Base-by-base conservation (phyloP, 331 rosid species). In the Rosa hybrid region DNA sequence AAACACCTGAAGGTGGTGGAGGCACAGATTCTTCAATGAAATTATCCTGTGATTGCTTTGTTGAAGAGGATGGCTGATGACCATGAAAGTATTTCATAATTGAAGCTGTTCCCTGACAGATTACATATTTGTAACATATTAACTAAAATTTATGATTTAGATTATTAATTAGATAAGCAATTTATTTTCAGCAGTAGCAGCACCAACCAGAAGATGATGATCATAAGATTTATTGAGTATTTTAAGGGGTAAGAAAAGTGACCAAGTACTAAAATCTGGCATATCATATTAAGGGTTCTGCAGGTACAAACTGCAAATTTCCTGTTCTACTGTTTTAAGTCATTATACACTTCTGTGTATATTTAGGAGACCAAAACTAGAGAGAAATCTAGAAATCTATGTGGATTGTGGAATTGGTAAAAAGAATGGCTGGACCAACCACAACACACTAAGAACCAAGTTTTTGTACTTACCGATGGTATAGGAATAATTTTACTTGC, bases 401-500 rank as follows among this genome's bases (percentile, higher is more conserved):
- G 77, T 74, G 74, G 41, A 83, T 64, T 53, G 18, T 49, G 53
- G 53, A 49, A 49, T n/a, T 53, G 59, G 3, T 5, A 53, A 11
- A 10, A 27, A 13, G 18, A 78, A 74, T 48, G 72, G 8, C 76
- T 57, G 72, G 6, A 34, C 78, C 57, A 65, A 67, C 53, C 65
- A 73, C 57, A 56, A 81, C 63, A 69, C 38, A 49, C 77, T 71
- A 80, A 63, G 27, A 70, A 70, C 51, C 54, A 62, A 81, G 79
- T 76, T 71, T 39, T 42, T 77, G 67, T 50, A 90, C 99, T 90
- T 85, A 95, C 98, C 80, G 99, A 75, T 79, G 99, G 98, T 77
- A 89, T 91, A 68, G 89, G 62, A 82, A 95, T 84, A 82, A 92
- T 91, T 90, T 95, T 95, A 88, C 98, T 91, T 0, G 98, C 99